Conservation (phyloP, 495 filamentous ascomycete species). For the Arthonia radiata region DNA sequence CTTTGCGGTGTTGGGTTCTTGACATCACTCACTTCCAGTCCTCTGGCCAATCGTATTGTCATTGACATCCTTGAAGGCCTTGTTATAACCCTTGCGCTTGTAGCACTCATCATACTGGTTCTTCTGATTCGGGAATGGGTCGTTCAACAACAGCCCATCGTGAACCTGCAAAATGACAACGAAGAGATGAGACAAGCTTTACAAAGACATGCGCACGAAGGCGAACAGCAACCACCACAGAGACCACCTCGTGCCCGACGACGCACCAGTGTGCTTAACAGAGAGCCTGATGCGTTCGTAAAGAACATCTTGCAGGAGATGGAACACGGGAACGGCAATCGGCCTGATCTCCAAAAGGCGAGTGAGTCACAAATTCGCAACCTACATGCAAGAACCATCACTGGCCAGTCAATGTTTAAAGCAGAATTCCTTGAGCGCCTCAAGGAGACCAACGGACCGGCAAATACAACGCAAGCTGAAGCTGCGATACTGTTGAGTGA, state of each 20-base stretch:
- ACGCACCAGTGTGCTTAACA: slow-evolving; percentile 2
- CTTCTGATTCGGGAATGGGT: slow-evolving; percentile 96
- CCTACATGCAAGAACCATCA: too few species aligned
- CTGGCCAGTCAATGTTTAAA: too few species aligned
- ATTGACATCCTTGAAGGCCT: slow-evolving; percentile 78
- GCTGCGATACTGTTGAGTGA: too few species aligned
- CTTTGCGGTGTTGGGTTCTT: slow-evolving; percentile 53
- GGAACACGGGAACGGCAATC: too few species aligned
- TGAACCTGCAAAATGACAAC: slow-evolving; percentile 18
- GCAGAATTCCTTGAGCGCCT: too few species aligned
- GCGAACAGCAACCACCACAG: slow-evolving; percentile 2
- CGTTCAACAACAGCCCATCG: slow-evolving; percentile 79
- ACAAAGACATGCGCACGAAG: too few species aligned
- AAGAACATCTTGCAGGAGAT: too few species aligned
- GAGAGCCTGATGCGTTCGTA: too few species aligned
- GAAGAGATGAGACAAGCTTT: neutral
- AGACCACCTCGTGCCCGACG: neutral
- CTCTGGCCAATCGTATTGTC: slow-evolving; percentile 51
- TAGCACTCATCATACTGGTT: slow-evolving; percentile 77
- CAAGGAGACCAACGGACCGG: too few species aligned
- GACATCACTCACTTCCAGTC: slow-evolving; percentile 43
- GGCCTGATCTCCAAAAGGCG: too few species aligned
- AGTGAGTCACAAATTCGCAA: too few species aligned
- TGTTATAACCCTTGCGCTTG: slow-evolving; percentile 72
- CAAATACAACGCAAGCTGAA: too few species aligned